Base-by-base conservation (phyloP, 371 early-diverging fungal species). In the Mortierella sp. region DNA sequence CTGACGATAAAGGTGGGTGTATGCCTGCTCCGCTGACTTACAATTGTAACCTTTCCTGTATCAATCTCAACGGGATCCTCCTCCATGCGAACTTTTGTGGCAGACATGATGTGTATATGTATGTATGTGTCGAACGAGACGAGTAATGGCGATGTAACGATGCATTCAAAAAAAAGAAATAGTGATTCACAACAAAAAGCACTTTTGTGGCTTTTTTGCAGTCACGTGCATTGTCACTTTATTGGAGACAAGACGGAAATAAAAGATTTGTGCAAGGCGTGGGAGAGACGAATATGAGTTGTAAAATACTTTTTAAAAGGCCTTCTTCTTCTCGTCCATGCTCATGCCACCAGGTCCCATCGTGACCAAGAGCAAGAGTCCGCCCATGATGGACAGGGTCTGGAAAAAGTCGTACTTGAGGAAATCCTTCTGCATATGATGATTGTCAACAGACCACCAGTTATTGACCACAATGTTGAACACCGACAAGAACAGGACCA, bases 341-440 rank as follows among this genome's bases (percentile, higher is more conserved):
- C 94, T 94, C 71, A 92, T 84, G 51, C 90, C 91, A 65, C 97
- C 98, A 23, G 98, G 96, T 28, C 97, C 98, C 57, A 94, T 88
- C 79, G 91, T 95, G 75, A 92, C 92, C 37, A 98, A 87, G 54
- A 97, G 81, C 56, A 98, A 81, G 80, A 97, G 94, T 19, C 98
- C 98, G 55, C 98, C 98, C 81, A 97, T 89, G 80, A 95, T 95
- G 17, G 95, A 95, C 51, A 98, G 84, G 3, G 93, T 97, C 81
- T 98, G 98, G 92, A 97, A 98, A 73, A 98, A 98, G 83, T 98
- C 98, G 79, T 97, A 98, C 84, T 96, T 94, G 70, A 95, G 87
- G 79, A 97, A 98, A 65, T 98, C 98, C 58, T 92, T 87, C 72
- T 91, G 90, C 34, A 89, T 86, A 50, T 88, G 86, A 59, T 85